phyloP scores from a whole-genome alignment of 2,329 filamentous ascomycete species.

The Fusarium drepaniforme region DNA sequence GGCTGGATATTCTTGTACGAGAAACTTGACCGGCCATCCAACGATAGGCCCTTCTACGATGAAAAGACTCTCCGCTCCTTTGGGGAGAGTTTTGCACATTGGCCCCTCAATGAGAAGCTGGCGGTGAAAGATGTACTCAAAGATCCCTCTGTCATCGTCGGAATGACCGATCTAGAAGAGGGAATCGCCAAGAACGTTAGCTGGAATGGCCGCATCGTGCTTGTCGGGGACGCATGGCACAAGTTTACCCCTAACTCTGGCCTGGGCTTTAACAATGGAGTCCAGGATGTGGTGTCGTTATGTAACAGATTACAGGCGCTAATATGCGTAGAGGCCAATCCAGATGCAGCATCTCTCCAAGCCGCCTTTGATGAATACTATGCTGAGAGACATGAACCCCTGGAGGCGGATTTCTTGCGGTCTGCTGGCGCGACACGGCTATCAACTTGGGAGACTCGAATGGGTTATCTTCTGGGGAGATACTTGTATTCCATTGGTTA shows the following conservation, averaged over 20 bases:
- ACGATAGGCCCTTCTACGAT: neutral
- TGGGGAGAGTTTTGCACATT: neutral
- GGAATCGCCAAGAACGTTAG: constrained; percentile 47
- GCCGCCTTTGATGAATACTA: neutral
- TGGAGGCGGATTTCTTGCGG: neutral
- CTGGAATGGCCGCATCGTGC: constrained; percentile 43
- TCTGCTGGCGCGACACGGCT: neutral
- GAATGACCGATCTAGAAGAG: constrained; percentile 46
- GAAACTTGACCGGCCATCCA: constrained; percentile 42
- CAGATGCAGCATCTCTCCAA: neutral
- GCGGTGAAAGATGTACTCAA: neutral
- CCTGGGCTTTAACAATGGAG: constrained; percentile 40
- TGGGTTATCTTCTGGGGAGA: neutral
- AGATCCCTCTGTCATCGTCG: neutral
- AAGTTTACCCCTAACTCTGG: constrained; percentile 50
- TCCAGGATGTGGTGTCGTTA: neutral
- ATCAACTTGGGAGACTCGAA: neutral
- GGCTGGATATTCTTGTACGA: constrained; percentile 52
- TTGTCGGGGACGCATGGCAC: constrained; percentile 50
- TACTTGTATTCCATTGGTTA: neutral
- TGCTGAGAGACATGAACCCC: neutral
- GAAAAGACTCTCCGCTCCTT: neutral
- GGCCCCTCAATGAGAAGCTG: neutral
- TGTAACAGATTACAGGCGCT: neutral
- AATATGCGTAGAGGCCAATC: neutral